Evolutionary conservation across 495 filamentous ascomycete genomes (phyloP), one percentile per base, ranked within the genome.

Genomic region (Antarctomyces pellizariae): DNA sequence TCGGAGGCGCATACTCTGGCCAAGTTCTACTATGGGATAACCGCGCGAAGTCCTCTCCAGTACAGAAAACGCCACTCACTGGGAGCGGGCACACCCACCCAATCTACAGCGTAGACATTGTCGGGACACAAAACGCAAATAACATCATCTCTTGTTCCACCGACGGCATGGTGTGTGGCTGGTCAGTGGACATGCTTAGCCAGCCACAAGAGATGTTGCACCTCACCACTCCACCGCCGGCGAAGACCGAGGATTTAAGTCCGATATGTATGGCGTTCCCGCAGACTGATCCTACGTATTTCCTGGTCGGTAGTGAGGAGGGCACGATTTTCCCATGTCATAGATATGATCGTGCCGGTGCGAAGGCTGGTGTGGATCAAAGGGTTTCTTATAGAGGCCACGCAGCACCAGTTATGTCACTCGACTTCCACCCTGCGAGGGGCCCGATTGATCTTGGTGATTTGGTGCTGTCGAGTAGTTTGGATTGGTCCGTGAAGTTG

Each of bases 21-120:
- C 89, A 99, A 54, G 80, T 99, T 7, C 67, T 92, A 7, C 64
- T 99, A n/a, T 99, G 86, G 86, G 86, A 99, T 44, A 95, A 82
- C 13, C 69, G 86, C 10, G 69, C 75, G 11, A 77, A 77, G 36
- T 71, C 76, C 10, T 67, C 75, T 10, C 84, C 86, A 2, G 79
- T 93, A 13, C 79, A 92, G 39, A 91, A 91, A 49, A 99, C 89
- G 1, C 84, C 86, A 0, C 59, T 95, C 15, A 92, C 89, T 9
- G 82, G 86, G 20, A 64, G 64, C 3, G 83, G 86, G 19, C 86
- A 99, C 46, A 89, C 86, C 5, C 86, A 99, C 41, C 86, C 86
- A 0, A 75, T 99, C 30, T 99, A 99, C 54, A 74, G 71, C 14
- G 69, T 99, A 32, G 79, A 86, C 23, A 82, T 95, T 15, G 75